phyloP scores from a whole-genome alignment of 805 yeast species.

The Zygosaccharomyces bisporus region DNA sequence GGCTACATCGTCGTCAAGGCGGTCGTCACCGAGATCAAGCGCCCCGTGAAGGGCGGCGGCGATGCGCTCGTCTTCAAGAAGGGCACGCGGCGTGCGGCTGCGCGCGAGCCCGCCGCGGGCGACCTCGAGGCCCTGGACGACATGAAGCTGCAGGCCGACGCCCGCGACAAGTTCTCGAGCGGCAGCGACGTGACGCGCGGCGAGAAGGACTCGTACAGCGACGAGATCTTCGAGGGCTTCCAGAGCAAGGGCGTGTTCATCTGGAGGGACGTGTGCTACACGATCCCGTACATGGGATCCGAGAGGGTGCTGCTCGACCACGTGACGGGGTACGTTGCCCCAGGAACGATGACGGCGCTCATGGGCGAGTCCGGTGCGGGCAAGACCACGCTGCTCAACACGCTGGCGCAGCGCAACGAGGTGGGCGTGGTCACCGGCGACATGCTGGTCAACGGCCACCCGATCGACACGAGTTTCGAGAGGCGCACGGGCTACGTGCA shows the following conservation, averaged over 20 bases:
- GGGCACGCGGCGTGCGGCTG: conserved; percentile 37
- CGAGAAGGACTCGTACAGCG: conserved; percentile 9
- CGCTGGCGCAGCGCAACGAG: conserved; percentile 48
- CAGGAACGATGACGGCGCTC: conserved; percentile 57
- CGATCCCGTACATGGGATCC: conserved; percentile 37
- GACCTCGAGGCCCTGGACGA: conserved; percentile 24
- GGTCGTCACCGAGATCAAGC: conserved; percentile 24
- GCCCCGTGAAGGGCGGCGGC: conserved; percentile 33
- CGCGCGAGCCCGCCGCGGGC: conserved; percentile 1
- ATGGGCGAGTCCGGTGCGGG: conserved; percentile 70
- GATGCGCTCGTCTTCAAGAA: conserved; percentile 48
- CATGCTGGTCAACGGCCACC: conserved; percentile 51
- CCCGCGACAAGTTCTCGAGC: conserved; percentile 16
- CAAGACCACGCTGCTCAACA: conserved; percentile 54
- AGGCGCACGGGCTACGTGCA: conserved; percentile 56
- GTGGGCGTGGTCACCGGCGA: conserved; percentile 55
- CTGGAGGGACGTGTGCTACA: conserved; percentile 36
- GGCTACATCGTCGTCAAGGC: conserved; percentile 23
- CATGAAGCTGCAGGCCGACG: conserved; percentile 14
- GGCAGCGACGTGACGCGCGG: conserved; percentile 8
- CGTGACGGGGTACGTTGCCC: conserved; percentile 45
- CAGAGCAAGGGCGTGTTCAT: conserved; percentile 33
- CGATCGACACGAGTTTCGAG: conserved; percentile 47
- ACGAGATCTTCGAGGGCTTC: conserved; percentile 25
- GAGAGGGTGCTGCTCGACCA: conserved; percentile 50